Evolutionary conservation across 805 yeast species (phyloP).

Genomic region (Hanseniaspora osmophila): DNA sequence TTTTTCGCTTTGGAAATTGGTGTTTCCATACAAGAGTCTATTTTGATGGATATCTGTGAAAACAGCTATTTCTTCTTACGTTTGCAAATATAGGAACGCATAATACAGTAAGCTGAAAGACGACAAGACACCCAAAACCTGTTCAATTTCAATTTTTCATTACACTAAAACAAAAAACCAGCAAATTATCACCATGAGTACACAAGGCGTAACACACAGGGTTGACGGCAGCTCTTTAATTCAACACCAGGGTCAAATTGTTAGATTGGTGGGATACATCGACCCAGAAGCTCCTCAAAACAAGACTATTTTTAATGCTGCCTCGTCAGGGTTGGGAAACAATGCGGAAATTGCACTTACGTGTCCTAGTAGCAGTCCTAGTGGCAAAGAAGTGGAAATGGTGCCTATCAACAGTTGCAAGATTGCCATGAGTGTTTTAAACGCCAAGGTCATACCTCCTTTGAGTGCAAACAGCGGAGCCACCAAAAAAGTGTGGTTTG

Average conservation of each 20-base stretch:
- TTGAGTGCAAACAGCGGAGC: slow-evolving; percentile 6
- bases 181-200: not conserved
- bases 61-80: no score
- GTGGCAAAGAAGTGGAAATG: slow-evolving; percentile 17
- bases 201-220: slow-evolving; percentile 8
- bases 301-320: slow-evolving; percentile 10
- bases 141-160: no score
- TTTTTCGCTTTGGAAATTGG: not conserved
- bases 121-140: no score
- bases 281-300: slow-evolving; percentile 18
- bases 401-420: slow-evolving; percentile 17
- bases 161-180: slow-evolving; percentile 5
- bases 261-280: slow-evolving; percentile 21
- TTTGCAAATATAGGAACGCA: no score
- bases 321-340: not conserved
- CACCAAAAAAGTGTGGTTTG: slow-evolving; percentile 16
- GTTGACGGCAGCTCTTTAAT: slow-evolving; percentile 19
- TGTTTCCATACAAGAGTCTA: not conserved
- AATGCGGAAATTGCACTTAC: not conserved
- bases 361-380: slow-evolving; percentile 9
- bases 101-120: not conserved
- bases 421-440: slow-evolving; percentile 13
- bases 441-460: slow-evolving; percentile 9
- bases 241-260: slow-evolving; percentile 15
- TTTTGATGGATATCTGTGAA: not conserved